A percentile compares a stretch with the other conserved stretches of the same genome.
phyloP scores from a whole-genome alignment of 345 rosid genomes.

The Anacardium occidentale region DNA sequence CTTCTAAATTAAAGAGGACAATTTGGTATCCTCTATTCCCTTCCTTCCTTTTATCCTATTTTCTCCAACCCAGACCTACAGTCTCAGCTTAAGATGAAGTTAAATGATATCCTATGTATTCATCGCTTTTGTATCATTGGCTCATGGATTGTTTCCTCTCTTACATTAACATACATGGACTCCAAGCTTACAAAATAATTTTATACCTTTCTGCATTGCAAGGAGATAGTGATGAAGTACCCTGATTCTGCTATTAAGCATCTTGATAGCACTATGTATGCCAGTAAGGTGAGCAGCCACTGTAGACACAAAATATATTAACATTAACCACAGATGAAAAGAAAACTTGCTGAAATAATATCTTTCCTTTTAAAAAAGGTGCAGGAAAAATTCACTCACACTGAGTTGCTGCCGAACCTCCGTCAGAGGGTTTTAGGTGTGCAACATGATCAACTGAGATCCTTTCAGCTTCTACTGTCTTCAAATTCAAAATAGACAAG shows the following conservation, averaged over 20 bases:
- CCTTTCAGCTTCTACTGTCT: slow-evolving; percentile 97
- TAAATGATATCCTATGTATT: background rate
- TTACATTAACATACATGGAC: background rate
- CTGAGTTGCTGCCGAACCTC: slow-evolving; percentile 98
- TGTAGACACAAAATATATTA: slow-evolving; percentile 30
- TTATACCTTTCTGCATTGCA: slow-evolving; percentile 86
- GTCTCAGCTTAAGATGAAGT: background rate
- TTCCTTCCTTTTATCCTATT: background rate
- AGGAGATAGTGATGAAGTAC: slow-evolving; percentile 89
- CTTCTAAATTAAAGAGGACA: background rate
- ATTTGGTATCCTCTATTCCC: background rate
- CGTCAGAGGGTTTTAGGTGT: slow-evolving; percentile 96
- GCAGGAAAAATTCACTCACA: slow-evolving; percentile 34
- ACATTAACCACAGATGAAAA: slow-evolving; percentile 4
- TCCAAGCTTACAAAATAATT: background rate
- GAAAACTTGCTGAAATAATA: background rate
- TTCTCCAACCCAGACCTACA: background rate
- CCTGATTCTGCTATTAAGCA: slow-evolving; percentile 90
- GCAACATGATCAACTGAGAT: slow-evolving; percentile 99
- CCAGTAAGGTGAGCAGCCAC: slow-evolving; percentile 99
- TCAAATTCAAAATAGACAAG: slow-evolving; percentile 9
- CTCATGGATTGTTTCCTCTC: background rate
- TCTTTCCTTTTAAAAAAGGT: background rate
- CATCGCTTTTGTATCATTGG: background rate
- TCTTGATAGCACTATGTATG: slow-evolving; percentile 97